Percentiles rank a stretch among this genome's conserved stretches.
phyloP scores from a whole-genome alignment of 2,329 filamentous ascomycete genomes.

The Ilyonectria robusta region DNA sequence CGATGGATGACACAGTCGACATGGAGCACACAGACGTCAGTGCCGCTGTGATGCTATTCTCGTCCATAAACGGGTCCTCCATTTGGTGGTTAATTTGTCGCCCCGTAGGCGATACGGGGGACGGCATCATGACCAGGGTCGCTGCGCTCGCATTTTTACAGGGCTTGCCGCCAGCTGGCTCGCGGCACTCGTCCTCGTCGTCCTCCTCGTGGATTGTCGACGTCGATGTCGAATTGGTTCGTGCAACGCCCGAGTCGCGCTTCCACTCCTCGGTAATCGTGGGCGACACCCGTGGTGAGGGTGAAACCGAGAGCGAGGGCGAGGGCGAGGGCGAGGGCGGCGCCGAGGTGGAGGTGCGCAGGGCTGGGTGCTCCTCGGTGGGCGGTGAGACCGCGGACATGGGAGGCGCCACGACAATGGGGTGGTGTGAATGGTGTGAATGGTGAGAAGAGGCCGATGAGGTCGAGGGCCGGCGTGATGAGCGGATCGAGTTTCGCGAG shows the following conservation, averaged over 20 bases:
- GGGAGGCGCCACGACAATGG: constrained; percentile 51
- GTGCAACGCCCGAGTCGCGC: constrained; percentile 69
- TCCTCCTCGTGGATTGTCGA: constrained; percentile 58
- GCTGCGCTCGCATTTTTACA: constrained; percentile 8
- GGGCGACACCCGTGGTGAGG: constrained; percentile 40
- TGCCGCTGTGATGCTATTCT: constrained; percentile 40
- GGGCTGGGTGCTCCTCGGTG: constrained; percentile 67
- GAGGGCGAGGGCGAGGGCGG: constrained; percentile 33
- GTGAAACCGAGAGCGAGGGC: constrained; percentile 35
- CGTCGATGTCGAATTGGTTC: constrained; percentile 57
- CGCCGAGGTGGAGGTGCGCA: constrained; percentile 54
- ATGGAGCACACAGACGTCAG: constrained; percentile 41
- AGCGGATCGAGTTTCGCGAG: constrained; percentile 58
- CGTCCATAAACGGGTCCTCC: constrained; percentile 44
- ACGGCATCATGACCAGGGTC: constrained; percentile 29
- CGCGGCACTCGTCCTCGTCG: constrained; percentile 55
- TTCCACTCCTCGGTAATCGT: constrained; percentile 60
- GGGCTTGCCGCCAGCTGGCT: constrained; percentile 29
- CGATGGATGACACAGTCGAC: constrained; percentile 36
- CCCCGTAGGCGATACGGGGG: constrained; percentile 32
- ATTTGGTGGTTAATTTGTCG: constrained; percentile 38
- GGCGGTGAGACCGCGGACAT: constrained; percentile 58
- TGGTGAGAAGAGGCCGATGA: constrained; percentile 37
- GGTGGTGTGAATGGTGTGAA: constrained; percentile 41
- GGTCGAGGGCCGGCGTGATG: constrained; percentile 44